Evolutionary conservation across 352 stramenopile species (phyloP), one percentile per base, ranked within the genome.

Genomic region (Pythium insidiosum): DNA sequence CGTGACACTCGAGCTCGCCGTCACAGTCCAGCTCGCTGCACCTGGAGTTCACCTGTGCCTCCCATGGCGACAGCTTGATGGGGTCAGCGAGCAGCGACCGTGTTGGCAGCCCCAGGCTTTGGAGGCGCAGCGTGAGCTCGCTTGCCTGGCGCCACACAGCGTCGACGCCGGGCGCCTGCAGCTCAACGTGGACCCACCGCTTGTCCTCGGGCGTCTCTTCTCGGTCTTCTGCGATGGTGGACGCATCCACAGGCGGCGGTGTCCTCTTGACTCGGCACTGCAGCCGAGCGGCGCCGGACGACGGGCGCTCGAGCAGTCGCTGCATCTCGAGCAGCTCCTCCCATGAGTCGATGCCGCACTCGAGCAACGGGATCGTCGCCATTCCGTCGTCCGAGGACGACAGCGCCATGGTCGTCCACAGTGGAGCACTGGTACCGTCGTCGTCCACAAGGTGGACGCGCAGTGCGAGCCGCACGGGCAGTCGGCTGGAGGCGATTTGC

Each of bases 81-180:
- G n/a, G n/a, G n/a, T n/a, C n/a, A n/a, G n/a, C n/a, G n/a, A n/a
- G n/a, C 2, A 58, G 39, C 18, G 36, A 38, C 16, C 43, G 41
- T 53, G 34, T 34, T 19, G 58, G 55, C 1, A 57, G 43, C 1
- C 73, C 70, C 0, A 57, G 61, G 34, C 75, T 88, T 22, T 61
- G 62, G 1, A 79, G 34, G 29, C 63, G 63, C 31, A 85, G 39
- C 39, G 66, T 43, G 12, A 81, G 47, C 26, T 38, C 51, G 10
- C 44, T 81, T 15, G 66, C 47, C 15, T 83, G 77, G 20, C 22
- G 50, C 66, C 73, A 80, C 30, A 83, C 16, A 25, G 28, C 43
- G 41, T 85, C 63, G 18, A 72, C 55, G 0, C 72, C 54, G 16
- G 23, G 24, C 12, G 82, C 66, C 29, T 53, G 23, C 30, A 84